A percentile compares a stretch with the other conserved stretches of the same genome.
Conservation (phyloP, 2,329 filamentous ascomycete species). For the Colletotrichum kahawae region DNA sequence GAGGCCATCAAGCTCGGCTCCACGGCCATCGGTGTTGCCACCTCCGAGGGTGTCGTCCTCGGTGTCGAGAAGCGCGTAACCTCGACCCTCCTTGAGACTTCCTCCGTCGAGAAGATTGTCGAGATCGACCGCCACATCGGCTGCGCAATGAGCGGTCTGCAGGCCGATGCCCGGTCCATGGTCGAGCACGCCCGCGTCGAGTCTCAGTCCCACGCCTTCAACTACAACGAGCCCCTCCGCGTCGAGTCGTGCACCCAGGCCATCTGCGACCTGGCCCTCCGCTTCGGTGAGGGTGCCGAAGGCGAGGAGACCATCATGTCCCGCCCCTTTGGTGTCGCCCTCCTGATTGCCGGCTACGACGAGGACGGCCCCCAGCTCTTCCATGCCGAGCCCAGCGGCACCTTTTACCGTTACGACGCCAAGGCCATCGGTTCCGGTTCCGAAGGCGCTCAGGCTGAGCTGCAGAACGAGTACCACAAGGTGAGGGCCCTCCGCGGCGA, state of each 20-base stretch:
- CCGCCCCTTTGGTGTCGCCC: constrained; percentile 92
- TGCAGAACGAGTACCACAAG: constrained; percentile 99
- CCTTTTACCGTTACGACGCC: constrained; percentile 98
- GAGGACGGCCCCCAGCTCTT: constrained; percentile 97
- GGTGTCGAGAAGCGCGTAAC: constrained; percentile 99
- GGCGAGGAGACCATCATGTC: constrained; percentile 99
- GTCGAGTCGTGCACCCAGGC: constrained; percentile 99
- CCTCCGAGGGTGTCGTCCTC: constrained; percentile 91
- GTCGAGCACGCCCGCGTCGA: constrained; percentile 98
- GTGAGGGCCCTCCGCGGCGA: constrained; percentile 40
- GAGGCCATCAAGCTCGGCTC: constrained; percentile 99
- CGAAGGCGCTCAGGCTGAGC: constrained; percentile 94
- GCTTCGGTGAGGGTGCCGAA: constrained; percentile 96
- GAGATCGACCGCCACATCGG: constrained; percentile 99
- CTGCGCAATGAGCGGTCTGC: constrained; percentile 97
- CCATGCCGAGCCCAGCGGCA: constrained; percentile 96
- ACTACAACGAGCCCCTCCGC: constrained; percentile 93
- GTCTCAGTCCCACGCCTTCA: constrained; percentile 95
- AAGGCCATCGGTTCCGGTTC: constrained; percentile 98
- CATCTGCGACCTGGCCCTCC: constrained; percentile 94
- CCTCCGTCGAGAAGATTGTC: constrained; percentile 98
- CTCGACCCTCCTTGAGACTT: constrained; percentile 94
- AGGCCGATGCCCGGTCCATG: constrained; percentile 97
- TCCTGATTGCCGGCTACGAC: constrained; percentile 96
- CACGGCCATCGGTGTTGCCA: constrained; percentile 97